Evolutionary conservation across 2,329 filamentous ascomycete genomes (phyloP), one percentile per base, ranked within the genome.

Genomic region (Didymellaceae sp.): DNA sequence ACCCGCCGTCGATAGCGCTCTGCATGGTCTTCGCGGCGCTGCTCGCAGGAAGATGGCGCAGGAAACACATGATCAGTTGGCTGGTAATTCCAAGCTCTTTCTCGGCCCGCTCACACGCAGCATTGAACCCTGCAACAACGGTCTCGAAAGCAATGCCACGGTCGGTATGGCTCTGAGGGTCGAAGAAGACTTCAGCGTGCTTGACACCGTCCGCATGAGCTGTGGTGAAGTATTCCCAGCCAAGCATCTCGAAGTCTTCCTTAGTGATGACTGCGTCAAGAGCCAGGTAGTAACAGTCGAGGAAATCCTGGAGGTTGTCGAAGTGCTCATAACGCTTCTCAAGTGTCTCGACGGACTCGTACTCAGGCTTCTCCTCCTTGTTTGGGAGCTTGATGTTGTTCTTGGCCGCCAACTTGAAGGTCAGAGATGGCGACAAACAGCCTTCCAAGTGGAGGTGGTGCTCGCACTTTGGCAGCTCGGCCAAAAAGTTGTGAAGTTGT

Each of bases 371-470:
- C 26, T 78, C 75, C 18, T 67, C 62, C 2, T 76, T 72, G 25
- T 67, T 64, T 1, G 77, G 74, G 3, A 92, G 79, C 2, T 76
- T 30, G 61, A 91, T 82, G 45, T 77, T 77, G 78, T 93, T 91
- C 64, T 82, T 82, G 26, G 75, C 68, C 5, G 89, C 86, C 5
- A 93, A 83, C 22, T 77, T 66, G 76, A 91, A 92, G 55, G 91
- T 82, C 30, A 91, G 78, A 46, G 80, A 75, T 1, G 89, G 87
- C 31, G 86, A 85, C 28, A 93, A 80, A 10, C 87, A 86, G 46
- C 89, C 89, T 73, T 92, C 89, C 25, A 93, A 80, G 68, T 93
- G 89, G 45, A 92, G 82, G 74, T 92, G 89, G 67, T 91, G 89
- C 71, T 93, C 89, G 74, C 86, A 89, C 77, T 92, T 92, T 57